Percentiles rank a stretch among this genome's conserved stretches.
Evolutionary conservation across 495 filamentous ascomycete species (phyloP).

Genomic region (Podospora anserina): DNA sequence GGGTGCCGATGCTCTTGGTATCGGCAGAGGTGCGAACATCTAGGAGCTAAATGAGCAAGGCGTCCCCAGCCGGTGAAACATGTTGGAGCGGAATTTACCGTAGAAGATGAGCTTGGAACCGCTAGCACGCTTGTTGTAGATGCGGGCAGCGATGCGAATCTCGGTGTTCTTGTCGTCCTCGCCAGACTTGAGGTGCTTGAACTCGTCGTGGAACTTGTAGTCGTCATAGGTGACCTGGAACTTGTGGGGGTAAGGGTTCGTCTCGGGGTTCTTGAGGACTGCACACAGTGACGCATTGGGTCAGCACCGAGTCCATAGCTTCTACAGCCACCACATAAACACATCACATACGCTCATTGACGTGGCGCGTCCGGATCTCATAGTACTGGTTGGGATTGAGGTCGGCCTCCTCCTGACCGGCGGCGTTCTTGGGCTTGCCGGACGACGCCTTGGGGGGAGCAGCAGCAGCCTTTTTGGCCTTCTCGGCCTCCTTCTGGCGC

Average conservation of each 20-base stretch:
- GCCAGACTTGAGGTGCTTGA: conserved; percentile 75
- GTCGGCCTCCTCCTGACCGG: conserved; percentile 44
- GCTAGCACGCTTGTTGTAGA: conserved; percentile 81
- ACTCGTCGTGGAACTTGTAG: conserved; percentile 69
- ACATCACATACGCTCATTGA: conserved; percentile 61
- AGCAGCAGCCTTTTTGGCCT: conserved; percentile 78
- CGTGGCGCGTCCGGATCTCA: conserved; percentile 81
- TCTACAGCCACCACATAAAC: background rate
- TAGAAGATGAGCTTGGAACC: conserved; percentile 91
- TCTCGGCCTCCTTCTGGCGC: conserved; percentile 78
- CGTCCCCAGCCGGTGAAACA: background rate
- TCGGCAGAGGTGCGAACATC: conserved; percentile 65
- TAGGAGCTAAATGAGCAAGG: conserved; percentile 4
- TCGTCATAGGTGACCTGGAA: conserved; percentile 82
- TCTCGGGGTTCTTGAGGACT: conserved; percentile 70
- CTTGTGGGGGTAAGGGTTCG: conserved; percentile 96
- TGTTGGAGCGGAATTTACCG: conserved; percentile 24
- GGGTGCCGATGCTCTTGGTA: conserved; percentile 56
- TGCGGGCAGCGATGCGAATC: conserved; percentile 74
- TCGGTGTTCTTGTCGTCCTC: conserved; percentile 70
- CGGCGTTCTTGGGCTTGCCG: conserved; percentile 62
- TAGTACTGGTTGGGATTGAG: conserved; percentile 95
- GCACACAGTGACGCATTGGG: background rate
- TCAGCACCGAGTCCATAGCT: background rate
- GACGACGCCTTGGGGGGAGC: conserved; percentile 63